phyloP scores from a whole-genome alignment of 768 basidiomycete genomes.

The Amanita muscaria region DNA sequence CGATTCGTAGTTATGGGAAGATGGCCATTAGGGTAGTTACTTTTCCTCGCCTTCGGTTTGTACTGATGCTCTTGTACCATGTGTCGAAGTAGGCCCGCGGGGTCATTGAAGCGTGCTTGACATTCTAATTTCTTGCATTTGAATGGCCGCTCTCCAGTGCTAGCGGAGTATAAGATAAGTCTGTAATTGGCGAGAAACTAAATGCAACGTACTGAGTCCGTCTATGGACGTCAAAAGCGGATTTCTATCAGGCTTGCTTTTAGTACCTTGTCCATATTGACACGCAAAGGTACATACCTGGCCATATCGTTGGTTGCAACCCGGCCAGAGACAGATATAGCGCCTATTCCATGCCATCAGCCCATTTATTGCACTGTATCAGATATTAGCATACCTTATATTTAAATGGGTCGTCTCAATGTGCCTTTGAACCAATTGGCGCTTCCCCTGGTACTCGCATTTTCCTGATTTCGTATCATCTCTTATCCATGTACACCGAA shows the following conservation, averaged over 20 bases:
- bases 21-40: neutral
- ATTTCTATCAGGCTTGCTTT: neutral
- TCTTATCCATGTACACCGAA: neutral
- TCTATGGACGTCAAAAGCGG: neutral
- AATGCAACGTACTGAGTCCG: neutral
- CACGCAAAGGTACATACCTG: neutral
- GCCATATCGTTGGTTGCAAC: neutral
- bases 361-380: no score
- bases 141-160: constrained; percentile 15
- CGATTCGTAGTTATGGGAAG: no score
- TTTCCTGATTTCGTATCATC: neutral
- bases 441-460: neutral
- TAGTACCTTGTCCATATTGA: no score
- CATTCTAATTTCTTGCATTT: constrained; percentile 12
- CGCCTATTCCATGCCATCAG: neutral
- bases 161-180: neutral
- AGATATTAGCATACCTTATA: neutral
- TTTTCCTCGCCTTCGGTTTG: constrained; percentile 13
- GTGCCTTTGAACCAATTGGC: neutral
- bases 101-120: constrained; percentile 15
- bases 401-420: neutral
- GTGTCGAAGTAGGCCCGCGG: constrained; percentile 17
- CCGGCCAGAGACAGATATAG: neutral
- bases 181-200: neutral
- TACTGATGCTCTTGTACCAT: constrained; percentile 15